Evolutionary conservation across 495 filamentous ascomycete genomes (phyloP).

Genomic region (Amorphotheca resinae): DNA sequence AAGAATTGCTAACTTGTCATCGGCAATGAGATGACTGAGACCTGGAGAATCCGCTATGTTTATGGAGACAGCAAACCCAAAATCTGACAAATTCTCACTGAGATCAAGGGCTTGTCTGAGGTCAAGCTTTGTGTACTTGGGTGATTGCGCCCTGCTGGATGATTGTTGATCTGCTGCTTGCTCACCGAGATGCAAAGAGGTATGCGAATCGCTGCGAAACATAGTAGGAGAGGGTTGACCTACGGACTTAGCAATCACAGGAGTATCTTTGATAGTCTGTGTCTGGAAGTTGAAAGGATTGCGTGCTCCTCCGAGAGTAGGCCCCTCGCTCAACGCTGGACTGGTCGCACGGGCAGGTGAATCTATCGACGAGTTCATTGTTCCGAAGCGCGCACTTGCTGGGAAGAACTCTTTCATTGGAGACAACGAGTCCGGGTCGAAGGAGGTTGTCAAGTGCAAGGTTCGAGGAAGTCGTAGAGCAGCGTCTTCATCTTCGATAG

Average conservation of each 20-base stretch:
- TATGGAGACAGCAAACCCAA: too few species aligned
- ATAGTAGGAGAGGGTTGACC: conserved; percentile 15
- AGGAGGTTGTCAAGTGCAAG: conserved; percentile 28
- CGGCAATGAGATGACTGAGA: conserved; percentile 3
- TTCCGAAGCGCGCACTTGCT: conserved; percentile 23
- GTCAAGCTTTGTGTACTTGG: not conserved
- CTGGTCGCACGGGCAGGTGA: conserved; percentile 9
- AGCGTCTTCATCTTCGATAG: conserved; percentile 29
- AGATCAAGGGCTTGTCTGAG: not conserved
- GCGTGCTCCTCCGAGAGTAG: conserved; percentile 20
- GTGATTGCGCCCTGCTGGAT: not conserved
- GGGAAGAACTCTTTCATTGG: conserved; percentile 45
- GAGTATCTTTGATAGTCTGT: conserved; percentile 59
- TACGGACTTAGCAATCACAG: conserved; percentile 65
- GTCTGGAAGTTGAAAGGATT: conserved; percentile 93
- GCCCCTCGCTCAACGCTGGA: conserved; percentile 11
- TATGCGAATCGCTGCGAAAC: not conserved
- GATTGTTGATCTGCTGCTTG: too few species aligned
- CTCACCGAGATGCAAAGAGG: not conserved
- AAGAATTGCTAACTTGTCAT: not conserved
- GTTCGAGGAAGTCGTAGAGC: conserved; percentile 24
- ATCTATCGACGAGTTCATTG: conserved; percentile 18
- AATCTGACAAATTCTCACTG: not conserved
- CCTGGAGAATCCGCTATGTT: too few species aligned
- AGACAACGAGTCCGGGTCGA: conserved; percentile 51